Evolutionary conservation across 768 basidiomycete species (phyloP), one percentile per base, ranked within the genome.

Genomic region (Bullera alba): DNA sequence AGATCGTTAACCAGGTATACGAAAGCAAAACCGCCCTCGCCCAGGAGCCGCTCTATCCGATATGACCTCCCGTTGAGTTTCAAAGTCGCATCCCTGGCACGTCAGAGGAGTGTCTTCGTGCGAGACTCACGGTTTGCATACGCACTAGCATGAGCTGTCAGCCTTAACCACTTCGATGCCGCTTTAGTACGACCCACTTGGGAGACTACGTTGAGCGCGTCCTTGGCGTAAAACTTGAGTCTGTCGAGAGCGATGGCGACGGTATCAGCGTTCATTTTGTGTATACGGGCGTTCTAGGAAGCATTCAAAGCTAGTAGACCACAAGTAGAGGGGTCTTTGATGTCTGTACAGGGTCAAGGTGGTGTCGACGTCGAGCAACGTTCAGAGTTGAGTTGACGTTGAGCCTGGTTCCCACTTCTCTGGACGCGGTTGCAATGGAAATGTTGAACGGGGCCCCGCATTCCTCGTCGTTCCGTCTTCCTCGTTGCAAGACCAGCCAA

Each of bases 51-150:
- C 43, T 92, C 75, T 46, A 99, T 87, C 67, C 87, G 84, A 75
- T 91, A 97, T 34, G 88, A 87, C 59, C 93, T 80, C 30, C 93
- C 93, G 61, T 93, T 95, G 54, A 99, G 91, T 76, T 97, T 95
- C 53, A 96, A 79, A 52, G 83, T 88, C 15, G 89, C 84, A 37
- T 87, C 66, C 26, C 65, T 67, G 35, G 3, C 25, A 42, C n/a
- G 25, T 46, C 23, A 32, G 45, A 5, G 7, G 28, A 6, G 42
- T 16, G 19, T 25, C 10, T 10, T 8, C 12, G 16, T 44, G 21
- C 15, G 10, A 7, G 4, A 57, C 62, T 59, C 44, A 67, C 65
- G 70, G 70, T 51, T 63, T 61, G 54, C 68, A 69, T 21, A 69
- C 53, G 42, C 63, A 69, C 57, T 65, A 30, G 4, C 34, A 39